A percentile compares a stretch with the other conserved stretches of the same genome.
These are phyloP conservation scores for Tanacetum coccineum DNA, from an alignment of 129 eudicot species.

Conservation along the genomic window DNA sequence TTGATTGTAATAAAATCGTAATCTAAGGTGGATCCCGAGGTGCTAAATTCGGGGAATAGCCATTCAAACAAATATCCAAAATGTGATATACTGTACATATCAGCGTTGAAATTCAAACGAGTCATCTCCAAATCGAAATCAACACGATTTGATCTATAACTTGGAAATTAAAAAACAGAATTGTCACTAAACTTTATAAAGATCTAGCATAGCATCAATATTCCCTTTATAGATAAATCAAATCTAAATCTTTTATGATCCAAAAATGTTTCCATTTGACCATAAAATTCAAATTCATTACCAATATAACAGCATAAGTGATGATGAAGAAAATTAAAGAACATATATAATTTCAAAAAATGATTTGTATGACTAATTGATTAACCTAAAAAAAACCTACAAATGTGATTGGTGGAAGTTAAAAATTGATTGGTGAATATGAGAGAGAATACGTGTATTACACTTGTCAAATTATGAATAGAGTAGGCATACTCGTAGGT, in stretches of 20 bases:
- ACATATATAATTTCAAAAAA: too few relatives aligned
- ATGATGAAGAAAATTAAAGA: background rate
- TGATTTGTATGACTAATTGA: too few relatives aligned
- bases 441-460: too few relatives aligned
- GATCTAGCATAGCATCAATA: background rate
- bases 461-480: too few relatives aligned
- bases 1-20: background rate
- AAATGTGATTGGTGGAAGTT: too few relatives aligned
- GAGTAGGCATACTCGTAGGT: too few relatives aligned
- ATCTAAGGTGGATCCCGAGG: background rate
- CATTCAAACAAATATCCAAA: background rate
- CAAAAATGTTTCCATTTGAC: background rate
- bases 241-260: background rate
- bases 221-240: background rate
- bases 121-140: background rate
- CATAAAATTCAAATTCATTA: background rate
- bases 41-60: background rate
- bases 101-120: background rate
- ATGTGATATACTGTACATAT: background rate
- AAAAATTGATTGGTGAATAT: too few relatives aligned
- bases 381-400: too few relatives aligned
- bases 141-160: background rate
- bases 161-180: background rate
- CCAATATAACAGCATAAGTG: background rate
- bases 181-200: background rate